Evolutionary conservation across 352 stramenopile genomes (phyloP).

Genomic region (Phytophthora multivora): DNA sequence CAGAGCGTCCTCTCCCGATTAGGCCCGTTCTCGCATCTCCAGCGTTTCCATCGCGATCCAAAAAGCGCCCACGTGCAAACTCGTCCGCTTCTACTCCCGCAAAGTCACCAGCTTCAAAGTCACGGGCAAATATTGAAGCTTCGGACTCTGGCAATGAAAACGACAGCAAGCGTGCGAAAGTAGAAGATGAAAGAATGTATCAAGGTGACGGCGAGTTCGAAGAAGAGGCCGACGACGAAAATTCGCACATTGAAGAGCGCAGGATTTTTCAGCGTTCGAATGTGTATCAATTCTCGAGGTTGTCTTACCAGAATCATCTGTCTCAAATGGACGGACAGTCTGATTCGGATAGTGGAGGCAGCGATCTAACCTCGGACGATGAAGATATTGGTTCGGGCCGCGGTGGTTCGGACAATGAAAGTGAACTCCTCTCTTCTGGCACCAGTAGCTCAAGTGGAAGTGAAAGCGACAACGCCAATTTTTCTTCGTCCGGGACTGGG

Average conservation of each 20-base stretch:
- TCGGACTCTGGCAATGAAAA: constrained; percentile 2
- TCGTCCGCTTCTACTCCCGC: constrained; percentile 36
- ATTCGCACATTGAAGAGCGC: background rate
- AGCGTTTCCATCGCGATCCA: constrained; percentile 74
- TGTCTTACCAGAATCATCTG: constrained; percentile 20
- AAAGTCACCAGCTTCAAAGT: constrained; percentile 27
- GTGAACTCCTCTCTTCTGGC: constrained; percentile 44
- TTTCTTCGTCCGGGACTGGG: constrained; percentile 37
- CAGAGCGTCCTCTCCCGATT: constrained; percentile 65
- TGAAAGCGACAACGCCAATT: constrained; percentile 59
- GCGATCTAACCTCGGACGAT: constrained; percentile 53
- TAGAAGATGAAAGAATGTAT: constrained; percentile 41
- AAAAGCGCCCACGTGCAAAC: constrained; percentile 68
- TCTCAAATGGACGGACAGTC: constrained; percentile 65
- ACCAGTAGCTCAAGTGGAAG: constrained; percentile 64
- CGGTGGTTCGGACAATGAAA: constrained; percentile 44
- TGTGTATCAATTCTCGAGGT: constrained; percentile 33
- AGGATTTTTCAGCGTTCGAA: constrained; percentile 49
- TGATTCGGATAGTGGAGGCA: constrained; percentile 59
- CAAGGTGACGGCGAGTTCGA: constrained; percentile 57
- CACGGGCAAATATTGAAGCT: constrained; percentile 12
- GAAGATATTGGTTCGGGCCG: constrained; percentile 47
- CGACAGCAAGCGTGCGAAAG: constrained; percentile 31
- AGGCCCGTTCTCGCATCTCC: constrained; percentile 74
- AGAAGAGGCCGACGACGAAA: constrained; percentile 2